Base-by-base conservation (phyloP, 257 asterid genomes). In the Fraxinus quadrangulata region DNA sequence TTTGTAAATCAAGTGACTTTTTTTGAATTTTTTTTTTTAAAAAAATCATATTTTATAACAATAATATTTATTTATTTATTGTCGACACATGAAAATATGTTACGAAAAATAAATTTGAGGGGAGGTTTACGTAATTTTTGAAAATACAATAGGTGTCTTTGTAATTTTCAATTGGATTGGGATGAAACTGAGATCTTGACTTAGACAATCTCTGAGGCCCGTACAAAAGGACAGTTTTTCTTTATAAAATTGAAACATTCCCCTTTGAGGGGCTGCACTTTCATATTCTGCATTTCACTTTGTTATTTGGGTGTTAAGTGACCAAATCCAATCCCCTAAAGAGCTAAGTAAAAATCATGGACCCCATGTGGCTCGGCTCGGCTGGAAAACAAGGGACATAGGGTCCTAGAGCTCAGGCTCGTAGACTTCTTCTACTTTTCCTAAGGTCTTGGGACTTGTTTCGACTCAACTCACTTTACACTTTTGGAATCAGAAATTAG, bases 161-260 rank as follows among this genome's bases (percentile, higher is more conserved):
- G 3, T 14, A 6, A 17, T 54, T 54, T 54, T 54, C n/a, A 54
- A n/a, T 54, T 54, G 11, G 26, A 31, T 2, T 31, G 33, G 33
- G 65, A 54, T 54, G n/a, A 54, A 17, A 54, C 4, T n/a, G 65
- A 61, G 68, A 23, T 61, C 65, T 54, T 2, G 24, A 54, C 65
- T 54, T 54, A 2, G 26, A 54, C 85, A 86, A 78, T 67, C 85
- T 82, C 84, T 86, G 75, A 70, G 77, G 73, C 42, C 74, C 70
- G 78, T 78, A 75, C 76, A 31, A 56, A 70, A 63, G 74, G 59
- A 2, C 39, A 5, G 66, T 45, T 77, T 78, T 78, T 42, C 84
- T 75, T 83, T 80, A 82, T 74, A 80, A 83, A 81, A 81, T 63
- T 77, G 80, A 73, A 78, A 84, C 83, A 80, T 85, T 89, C 90